Evolutionary conservation across 225 moss, liverwort and hornwort species (phyloP).

Genomic region (Neckera pumila): DNA sequence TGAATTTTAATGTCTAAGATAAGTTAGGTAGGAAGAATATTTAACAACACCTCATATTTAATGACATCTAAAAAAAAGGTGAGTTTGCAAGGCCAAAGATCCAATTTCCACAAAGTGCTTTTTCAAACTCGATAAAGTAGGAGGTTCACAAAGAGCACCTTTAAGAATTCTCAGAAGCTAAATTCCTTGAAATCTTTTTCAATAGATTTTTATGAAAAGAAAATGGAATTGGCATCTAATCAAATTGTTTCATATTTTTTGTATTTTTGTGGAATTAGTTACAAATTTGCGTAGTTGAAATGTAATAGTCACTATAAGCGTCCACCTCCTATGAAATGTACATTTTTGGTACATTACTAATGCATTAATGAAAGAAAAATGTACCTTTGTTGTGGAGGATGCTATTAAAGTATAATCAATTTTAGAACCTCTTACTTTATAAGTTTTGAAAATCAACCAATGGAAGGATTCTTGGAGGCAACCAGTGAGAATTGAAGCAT

Average conservation of each 20-base stretch:
- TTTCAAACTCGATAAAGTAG: no score
- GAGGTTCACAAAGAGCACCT: background rate
- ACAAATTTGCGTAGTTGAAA: background rate
- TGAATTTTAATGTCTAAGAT: background rate
- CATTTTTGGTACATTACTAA: background rate
- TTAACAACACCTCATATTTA: background rate
- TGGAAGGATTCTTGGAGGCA: background rate
- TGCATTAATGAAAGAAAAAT: background rate
- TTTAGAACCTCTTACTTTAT: background rate
- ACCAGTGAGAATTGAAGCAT: background rate
- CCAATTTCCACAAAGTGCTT: background rate
- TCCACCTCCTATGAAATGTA: background rate
- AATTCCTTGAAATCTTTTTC: background rate
- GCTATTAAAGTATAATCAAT: background rate
- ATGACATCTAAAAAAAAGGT: background rate
- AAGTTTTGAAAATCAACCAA: background rate
- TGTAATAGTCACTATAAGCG: accelerated
- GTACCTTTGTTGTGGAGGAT: accelerated
- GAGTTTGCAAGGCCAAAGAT: background rate
- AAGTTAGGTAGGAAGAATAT: background rate
- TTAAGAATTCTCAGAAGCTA: background rate
- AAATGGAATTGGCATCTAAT: background rate
- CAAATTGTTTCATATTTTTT: background rate
- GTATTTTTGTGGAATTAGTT: background rate
- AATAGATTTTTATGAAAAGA: background rate